Evolutionary conservation across 306 rosid genomes (phyloP).

Genomic region (Ammopiptanthus mongolicus): DNA sequence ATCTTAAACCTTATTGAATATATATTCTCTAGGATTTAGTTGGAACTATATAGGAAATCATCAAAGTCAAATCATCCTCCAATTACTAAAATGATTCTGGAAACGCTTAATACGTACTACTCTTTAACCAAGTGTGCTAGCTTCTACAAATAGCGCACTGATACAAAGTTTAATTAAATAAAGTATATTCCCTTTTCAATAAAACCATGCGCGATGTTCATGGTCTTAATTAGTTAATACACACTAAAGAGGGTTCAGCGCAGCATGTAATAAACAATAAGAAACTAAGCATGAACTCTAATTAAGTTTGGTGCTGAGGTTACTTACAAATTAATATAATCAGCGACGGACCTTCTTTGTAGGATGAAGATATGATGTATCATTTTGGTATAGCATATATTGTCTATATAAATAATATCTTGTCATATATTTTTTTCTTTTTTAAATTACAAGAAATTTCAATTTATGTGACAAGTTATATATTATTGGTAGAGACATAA

Average conservation of each 20-base stretch:
- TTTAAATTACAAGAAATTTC: too few species aligned
- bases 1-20: slow-evolving; percentile 10
- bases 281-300: background rate
- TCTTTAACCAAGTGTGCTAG: background rate
- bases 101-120: background rate
- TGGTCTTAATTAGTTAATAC: background rate
- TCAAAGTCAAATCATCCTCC: slow-evolving; percentile 25
- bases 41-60: background rate
- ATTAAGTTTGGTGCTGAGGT: background rate
- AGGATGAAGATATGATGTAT: too few species aligned
- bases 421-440: too few species aligned
- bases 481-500: too few species aligned
- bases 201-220: slow-evolving; percentile 2
- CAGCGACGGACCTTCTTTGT: too few species aligned
- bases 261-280: background rate
- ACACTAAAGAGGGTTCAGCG: background rate
- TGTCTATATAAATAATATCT: too few species aligned
- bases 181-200: background rate
- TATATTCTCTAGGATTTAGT: background rate
- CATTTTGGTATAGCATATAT: too few species aligned
- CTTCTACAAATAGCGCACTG: background rate
- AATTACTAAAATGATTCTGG: background rate
- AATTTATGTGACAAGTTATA: too few species aligned
- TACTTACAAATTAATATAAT: background rate
- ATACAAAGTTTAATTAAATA: background rate